phyloP scores from a whole-genome alignment of 192 early-diverging fungal genomes.

The Hyaloraphidium curvatum region DNA sequence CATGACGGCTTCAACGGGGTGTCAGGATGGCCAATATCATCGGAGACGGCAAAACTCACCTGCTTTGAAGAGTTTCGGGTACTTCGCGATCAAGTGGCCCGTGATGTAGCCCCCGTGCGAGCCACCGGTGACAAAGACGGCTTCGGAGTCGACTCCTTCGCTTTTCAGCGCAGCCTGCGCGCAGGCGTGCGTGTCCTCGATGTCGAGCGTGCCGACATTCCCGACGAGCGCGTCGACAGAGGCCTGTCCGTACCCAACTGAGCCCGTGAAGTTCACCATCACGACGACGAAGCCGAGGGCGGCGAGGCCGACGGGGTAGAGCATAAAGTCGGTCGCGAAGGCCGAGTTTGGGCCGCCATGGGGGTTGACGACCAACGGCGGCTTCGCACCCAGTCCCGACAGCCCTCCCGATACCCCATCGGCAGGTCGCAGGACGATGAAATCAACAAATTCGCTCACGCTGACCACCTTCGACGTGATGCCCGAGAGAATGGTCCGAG shows the following conservation, averaged over 20 bases:
- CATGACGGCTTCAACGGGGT: constrained; percentile 21
- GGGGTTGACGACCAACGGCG: constrained; percentile 45
- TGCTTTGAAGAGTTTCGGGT: constrained; percentile 37
- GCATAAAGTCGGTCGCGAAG: constrained; percentile 29
- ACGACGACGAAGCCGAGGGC: constrained; percentile 35
- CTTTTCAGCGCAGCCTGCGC: too few species aligned
- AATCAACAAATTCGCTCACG: too few species aligned
- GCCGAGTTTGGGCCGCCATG: constrained; percentile 61
- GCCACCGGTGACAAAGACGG: constrained; percentile 43
- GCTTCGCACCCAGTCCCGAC: too few species aligned
- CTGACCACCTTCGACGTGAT: too few species aligned
- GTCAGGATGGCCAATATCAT: too few species aligned
- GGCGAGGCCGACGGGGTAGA: constrained; percentile 22
- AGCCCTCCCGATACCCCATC: too few species aligned
- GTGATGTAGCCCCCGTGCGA: constrained; percentile 52
- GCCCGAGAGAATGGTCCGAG: too few species aligned
- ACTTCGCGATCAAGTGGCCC: constrained; percentile 26
- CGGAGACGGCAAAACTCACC: constrained; percentile 8
- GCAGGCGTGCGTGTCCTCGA: background rate
- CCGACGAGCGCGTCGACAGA: constrained; percentile 19
- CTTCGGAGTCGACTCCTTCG: constrained; percentile 20
- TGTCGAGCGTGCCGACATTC: background rate
- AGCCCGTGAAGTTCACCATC: constrained; percentile 60
- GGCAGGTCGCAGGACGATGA: too few species aligned
- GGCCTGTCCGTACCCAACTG: constrained; percentile 56